A percentile compares a stretch with the other conserved stretches of the same genome.
Conservation (phyloP, 164 flowering plant genomes). For the Houttuynia cordata region DNA sequence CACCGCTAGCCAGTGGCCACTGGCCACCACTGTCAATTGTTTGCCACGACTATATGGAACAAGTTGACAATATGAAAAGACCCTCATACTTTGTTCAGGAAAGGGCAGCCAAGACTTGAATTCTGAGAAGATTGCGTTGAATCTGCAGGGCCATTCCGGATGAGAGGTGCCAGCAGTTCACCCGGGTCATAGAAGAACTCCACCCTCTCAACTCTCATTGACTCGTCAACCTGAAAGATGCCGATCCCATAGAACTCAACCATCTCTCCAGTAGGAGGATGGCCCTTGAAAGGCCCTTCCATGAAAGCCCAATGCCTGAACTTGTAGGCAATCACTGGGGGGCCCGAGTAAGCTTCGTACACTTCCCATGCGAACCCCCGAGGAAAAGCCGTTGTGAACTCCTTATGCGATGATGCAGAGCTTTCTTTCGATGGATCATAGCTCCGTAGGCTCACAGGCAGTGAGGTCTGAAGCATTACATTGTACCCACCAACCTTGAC, state of each 20-base stretch:
- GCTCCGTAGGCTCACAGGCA: conserved; percentile 31
- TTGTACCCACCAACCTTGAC: conserved; percentile 49
- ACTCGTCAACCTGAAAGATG: conserved; percentile 41
- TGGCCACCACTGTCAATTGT: too few relatives aligned
- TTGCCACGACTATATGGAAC: too few relatives aligned
- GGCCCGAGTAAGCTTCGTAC: conserved; percentile 53
- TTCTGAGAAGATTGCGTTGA: background rate
- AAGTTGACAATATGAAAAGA: too few relatives aligned
- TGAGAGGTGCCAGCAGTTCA: conserved; percentile 39
- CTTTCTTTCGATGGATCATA: conserved; percentile 31
- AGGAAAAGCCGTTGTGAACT: conserved; percentile 44
- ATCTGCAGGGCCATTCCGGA: conserved; percentile 12
- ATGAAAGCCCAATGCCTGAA: conserved; percentile 81
- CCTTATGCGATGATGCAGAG: conserved; percentile 12
- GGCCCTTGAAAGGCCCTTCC: conserved; percentile 79
- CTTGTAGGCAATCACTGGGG: conserved; percentile 53
- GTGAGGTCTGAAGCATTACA: conserved; percentile 33
- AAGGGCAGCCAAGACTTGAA: conserved; percentile 25
- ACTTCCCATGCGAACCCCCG: conserved; percentile 66
- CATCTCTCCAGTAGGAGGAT: conserved; percentile 54
- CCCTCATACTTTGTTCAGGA: conserved; percentile 13
- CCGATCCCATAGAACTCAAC: conserved; percentile 42
- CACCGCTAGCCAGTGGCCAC: too few relatives aligned
- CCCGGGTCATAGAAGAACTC: conserved; percentile 50
- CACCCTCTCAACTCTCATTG: conserved; percentile 37